Conservation (phyloP, 257 asterid species). For the Coffea eugenioides region DNA sequence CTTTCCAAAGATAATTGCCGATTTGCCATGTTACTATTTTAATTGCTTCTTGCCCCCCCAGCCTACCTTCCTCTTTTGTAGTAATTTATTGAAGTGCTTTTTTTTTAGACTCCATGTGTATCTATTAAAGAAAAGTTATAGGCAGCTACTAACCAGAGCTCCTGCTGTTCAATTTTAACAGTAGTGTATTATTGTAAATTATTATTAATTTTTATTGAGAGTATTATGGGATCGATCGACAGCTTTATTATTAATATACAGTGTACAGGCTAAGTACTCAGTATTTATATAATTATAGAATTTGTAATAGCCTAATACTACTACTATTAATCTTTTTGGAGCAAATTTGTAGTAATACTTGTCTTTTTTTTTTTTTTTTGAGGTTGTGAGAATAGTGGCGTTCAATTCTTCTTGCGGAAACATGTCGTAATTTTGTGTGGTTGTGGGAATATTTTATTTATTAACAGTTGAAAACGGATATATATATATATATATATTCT, state of each 20-base stretch:
- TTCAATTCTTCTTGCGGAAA: background rate
- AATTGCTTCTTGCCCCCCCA: background rate
- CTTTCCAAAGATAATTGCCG: slow-evolving; percentile 17
- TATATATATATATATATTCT: too few relatives aligned
- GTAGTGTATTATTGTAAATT: background rate
- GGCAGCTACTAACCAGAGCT: background rate
- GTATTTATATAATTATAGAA: background rate
- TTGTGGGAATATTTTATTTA: background rate
- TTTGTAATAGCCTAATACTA: background rate
- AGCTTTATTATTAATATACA: background rate
- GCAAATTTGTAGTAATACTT: background rate
- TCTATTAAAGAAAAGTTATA: background rate
- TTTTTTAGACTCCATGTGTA: background rate
- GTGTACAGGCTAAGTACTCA: too few relatives aligned
- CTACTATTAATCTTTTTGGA: background rate
- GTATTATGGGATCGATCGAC: background rate
- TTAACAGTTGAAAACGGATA: too few relatives aligned
- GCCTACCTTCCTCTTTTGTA: too few relatives aligned
- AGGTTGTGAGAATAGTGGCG: background rate
- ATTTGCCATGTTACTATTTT: slow-evolving; percentile 9
- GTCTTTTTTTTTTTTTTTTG: background rate
- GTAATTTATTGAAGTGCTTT: background rate
- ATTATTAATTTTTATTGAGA: background rate
- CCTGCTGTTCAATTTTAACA: too few relatives aligned
- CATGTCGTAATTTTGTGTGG: background rate